Percentiles rank a stretch among this genome's conserved stretches.
Evolutionary conservation across 176 grass and related monocot genomes (phyloP).

Genomic region (Triticum timopheevii): DNA sequence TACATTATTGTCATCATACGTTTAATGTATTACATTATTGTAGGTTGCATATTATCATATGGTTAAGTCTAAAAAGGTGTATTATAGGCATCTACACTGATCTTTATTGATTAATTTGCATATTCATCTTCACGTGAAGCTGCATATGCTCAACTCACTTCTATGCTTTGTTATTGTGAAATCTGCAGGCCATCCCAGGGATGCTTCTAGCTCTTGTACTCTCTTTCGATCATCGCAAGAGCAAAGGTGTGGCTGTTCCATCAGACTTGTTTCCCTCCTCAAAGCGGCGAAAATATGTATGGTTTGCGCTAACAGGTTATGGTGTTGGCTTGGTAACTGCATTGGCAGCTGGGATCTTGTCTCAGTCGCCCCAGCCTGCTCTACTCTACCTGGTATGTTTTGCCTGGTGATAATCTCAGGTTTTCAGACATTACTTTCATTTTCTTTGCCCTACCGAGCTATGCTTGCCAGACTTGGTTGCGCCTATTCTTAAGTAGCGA

Average conservation of each 20-base stretch:
- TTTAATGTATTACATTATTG: background rate
- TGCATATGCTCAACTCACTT: background rate
- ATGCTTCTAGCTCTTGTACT: constrained; percentile 91
- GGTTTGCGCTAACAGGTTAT: constrained; percentile 84
- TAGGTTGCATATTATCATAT: background rate
- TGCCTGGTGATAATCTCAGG: background rate
- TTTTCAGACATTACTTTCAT: background rate
- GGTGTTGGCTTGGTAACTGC: constrained; percentile 76
- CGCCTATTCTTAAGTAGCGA: background rate
- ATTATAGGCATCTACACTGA: background rate
- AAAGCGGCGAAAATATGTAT: constrained; percentile 65
- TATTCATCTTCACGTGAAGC: constrained; percentile 9
- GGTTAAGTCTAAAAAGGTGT: background rate
- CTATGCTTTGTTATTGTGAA: constrained; percentile 6
- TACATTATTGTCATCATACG: background rate
- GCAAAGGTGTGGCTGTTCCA: constrained; percentile 52
- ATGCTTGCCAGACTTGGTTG: background rate
- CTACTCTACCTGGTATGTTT: constrained; percentile 91
- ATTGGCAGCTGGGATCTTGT: constrained; percentile 85
- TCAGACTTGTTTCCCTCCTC: constrained; percentile 33
- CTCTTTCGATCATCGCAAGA: constrained; percentile 85
- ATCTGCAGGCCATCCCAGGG: constrained; percentile 81
- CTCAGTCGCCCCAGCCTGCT: constrained; percentile 92
- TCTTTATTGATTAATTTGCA: background rate
- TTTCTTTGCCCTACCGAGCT: background rate